Evolutionary conservation across 2,329 filamentous ascomycete species (phyloP).

Genomic region (Monilinia aucupariae): DNA sequence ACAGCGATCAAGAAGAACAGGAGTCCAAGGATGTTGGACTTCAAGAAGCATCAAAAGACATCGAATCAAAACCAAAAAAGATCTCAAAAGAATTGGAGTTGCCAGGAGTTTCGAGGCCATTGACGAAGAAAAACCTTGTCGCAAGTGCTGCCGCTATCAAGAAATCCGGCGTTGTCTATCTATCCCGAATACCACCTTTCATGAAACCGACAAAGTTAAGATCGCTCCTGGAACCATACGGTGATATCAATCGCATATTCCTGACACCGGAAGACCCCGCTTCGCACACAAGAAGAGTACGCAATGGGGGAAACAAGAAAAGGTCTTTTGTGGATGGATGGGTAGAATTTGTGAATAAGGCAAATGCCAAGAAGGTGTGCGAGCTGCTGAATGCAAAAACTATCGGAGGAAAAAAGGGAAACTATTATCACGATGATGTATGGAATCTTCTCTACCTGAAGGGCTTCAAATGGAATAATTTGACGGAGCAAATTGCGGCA

Average conservation of each 20-base stretch:
- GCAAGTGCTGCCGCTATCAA: constrained; percentile 58
- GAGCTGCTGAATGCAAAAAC: constrained; percentile 71
- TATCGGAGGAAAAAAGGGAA: constrained; percentile 78
- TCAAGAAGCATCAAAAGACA: constrained; percentile 20
- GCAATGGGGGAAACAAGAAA: constrained; percentile 76
- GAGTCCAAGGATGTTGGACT: constrained; percentile 32
- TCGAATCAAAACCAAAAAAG: constrained; percentile 23
- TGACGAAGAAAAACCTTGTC: constrained; percentile 64
- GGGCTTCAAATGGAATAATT: constrained; percentile 74
- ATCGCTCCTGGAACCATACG: constrained; percentile 69
- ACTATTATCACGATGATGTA: constrained; percentile 78
- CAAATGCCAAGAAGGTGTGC: constrained; percentile 69
- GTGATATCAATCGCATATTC: constrained; percentile 71
- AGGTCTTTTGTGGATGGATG: constrained; percentile 77
- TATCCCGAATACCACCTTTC: constrained; percentile 79
- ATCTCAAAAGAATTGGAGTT: constrained; percentile 36
- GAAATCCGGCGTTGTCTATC: constrained; percentile 75
- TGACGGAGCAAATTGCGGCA: constrained; percentile 71
- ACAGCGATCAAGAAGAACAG: constrained; percentile 33
- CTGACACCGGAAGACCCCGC: constrained; percentile 69
- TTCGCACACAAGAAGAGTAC: constrained; percentile 60
- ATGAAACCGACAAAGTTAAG: constrained; percentile 80
- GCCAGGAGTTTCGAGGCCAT: constrained; percentile 47
- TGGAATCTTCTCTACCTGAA: constrained; percentile 80
- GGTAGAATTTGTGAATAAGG: constrained; percentile 75